A percentile compares a stretch with the other conserved stretches of the same genome.
Conservation (phyloP, 345 rosid species). For the Pistacia integerrima region DNA sequence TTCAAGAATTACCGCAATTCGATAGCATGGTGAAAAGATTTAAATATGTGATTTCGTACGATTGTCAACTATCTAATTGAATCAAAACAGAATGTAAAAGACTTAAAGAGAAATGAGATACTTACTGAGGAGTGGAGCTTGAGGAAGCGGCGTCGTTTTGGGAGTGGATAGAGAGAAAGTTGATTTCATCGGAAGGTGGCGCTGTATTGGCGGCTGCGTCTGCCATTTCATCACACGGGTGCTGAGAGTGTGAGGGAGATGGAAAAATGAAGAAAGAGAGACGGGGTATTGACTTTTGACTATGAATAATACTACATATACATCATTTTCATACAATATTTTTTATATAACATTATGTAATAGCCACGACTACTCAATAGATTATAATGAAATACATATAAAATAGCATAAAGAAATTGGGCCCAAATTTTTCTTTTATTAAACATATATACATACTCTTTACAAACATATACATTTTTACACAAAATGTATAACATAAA, state of each 20-base stretch:
- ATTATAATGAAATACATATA: too few relatives aligned
- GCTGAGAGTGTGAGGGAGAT: not conserved
- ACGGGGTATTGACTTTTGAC: too few relatives aligned
- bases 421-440: too few relatives aligned
- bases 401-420: too few relatives aligned
- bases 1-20: not conserved
- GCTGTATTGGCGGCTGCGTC: not conserved
- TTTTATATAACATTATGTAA: too few relatives aligned
- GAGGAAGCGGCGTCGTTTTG: not conserved
- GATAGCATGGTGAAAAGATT: not conserved
- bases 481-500: too few relatives aligned
- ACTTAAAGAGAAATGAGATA: not conserved
- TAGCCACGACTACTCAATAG: too few relatives aligned
- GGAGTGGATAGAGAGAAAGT: not conserved
- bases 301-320: too few relatives aligned
- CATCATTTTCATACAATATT: too few relatives aligned
- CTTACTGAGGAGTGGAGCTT: constrained; percentile 9
- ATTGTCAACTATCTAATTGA: not conserved
- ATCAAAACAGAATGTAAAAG: not conserved
- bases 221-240: not conserved
- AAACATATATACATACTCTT: too few relatives aligned
- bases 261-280: not conserved
- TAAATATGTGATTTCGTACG: not conserved
- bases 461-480: too few relatives aligned
- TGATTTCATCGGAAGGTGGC: not conserved